phyloP scores from a whole-genome alignment of 2,329 filamentous ascomycete species.

The Exophiala phaeomuriformis region DNA sequence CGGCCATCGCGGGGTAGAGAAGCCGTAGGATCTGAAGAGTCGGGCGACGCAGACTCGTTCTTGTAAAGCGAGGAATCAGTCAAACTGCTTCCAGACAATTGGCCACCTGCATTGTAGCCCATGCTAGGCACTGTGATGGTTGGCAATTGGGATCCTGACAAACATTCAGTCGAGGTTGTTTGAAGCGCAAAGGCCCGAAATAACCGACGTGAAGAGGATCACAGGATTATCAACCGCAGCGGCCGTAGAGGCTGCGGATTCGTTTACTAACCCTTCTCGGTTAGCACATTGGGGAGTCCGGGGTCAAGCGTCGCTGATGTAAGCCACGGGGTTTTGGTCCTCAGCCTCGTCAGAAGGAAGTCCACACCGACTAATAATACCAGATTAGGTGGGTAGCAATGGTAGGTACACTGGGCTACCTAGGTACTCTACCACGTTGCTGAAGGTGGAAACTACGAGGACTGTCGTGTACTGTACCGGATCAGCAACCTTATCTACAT shows the following conservation, averaged over 20 bases:
- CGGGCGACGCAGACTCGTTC: constrained; percentile 28
- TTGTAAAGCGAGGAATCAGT: constrained; percentile 7
- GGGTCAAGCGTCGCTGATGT: no score
- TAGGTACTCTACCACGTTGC: no score
- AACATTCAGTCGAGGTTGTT: constrained; percentile 1
- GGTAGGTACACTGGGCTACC: no score
- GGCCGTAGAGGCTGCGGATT: background rate
- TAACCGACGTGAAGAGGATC: constrained; percentile 9
- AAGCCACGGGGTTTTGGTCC: no score
- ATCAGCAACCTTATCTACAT: no score
- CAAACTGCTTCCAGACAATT: constrained; percentile 7
- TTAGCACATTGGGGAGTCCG: no score
- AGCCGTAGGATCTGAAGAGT: constrained; percentile 31
- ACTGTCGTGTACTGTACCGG: no score
- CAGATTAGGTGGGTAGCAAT: no score
- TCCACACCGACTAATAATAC: no score
- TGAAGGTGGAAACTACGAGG: no score
- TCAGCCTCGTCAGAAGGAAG: no score
- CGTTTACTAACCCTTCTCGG: no score
- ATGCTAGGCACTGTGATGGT: constrained; percentile 8
- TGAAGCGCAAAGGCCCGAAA: constrained; percentile 13
- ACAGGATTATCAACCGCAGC: background rate
- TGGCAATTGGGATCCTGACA: constrained; percentile 2
- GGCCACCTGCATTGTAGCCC: constrained; percentile 14
- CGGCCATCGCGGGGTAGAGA: constrained; percentile 19